Evolutionary conservation across 768 basidiomycete species (phyloP), one percentile per base, ranked within the genome.

Genomic region (Amanita exitialis): DNA sequence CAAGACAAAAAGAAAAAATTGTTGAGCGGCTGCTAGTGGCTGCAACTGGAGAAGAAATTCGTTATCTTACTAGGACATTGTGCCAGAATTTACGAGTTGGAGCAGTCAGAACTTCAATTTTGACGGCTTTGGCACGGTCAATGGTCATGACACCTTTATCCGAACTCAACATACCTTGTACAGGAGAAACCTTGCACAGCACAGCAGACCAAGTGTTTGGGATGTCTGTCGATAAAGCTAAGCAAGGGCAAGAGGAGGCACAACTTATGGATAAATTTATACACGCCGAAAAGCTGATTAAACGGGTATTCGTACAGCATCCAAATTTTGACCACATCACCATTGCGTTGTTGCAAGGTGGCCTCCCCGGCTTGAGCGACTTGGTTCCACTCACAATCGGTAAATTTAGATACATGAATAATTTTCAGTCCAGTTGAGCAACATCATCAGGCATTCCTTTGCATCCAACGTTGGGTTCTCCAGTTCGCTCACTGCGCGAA

Each of bases 401-500:
- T 87, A 56, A 62, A 78, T 66, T 9, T 53, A 12, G 18, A 25
- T 50, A 3, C 49, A 48, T 34, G 25, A 49, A 34, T 49, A 32
- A 25, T 16, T 43, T 25, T 20, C 16, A 41, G 8, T 39, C n/a
- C 21, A 36, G 16, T 36, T 53, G 46, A 34, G 18, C 12, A 18
- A 38, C 18, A 34, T 42, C n/a, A 51, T 51, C 43, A 66, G 90
- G 90, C 3, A 79, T 90, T 2, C 93, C 93, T 3, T 67, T 96
- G 25, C 83, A 83, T 58, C 90, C 90, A 5, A 87, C 90, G 57
- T 74, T 96, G 15, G 93, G 93, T 9, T 86, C 86, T 5, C 92
- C 92, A 34, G 83, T 80, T 39, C 81, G 90, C 23, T 92, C 90
- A 21, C 69, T 96, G 37, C 74, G 82, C 36, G 89, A 92, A 57